These are phyloP conservation scores for Colletotrichum shisoi DNA, from an alignment of 2,329 filamentous ascomycete genomes.

Conservation along the genomic window DNA sequence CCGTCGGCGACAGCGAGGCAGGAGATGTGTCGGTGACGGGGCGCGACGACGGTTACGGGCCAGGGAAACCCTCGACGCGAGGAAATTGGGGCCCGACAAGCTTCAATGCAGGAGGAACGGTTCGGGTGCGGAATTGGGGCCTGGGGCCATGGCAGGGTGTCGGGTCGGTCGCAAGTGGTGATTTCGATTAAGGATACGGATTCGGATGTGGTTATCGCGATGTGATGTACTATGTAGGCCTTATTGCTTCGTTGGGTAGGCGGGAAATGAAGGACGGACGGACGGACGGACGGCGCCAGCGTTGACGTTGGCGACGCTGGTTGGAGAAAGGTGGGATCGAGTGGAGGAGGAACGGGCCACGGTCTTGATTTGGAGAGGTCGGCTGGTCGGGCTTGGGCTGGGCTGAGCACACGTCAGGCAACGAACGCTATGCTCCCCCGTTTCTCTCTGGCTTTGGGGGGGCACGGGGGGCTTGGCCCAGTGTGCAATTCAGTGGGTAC, in stretches of 20 bases:
- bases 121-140: constrained; percentile 26
- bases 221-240: constrained; percentile 8
- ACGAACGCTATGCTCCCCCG: neutral
- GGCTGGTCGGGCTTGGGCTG: constrained; percentile 18
- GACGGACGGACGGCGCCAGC: constrained; percentile 24
- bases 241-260: constrained; percentile 28
- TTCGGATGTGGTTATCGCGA: constrained; percentile 31
- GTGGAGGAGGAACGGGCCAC: constrained; percentile 32
- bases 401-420: constrained; percentile 15
- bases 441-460: no score
- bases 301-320: constrained; percentile 36
- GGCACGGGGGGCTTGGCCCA: no score
- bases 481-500: neutral
- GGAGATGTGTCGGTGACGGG: constrained; percentile 31
- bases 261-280: constrained; percentile 34
- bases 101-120: constrained; percentile 32
- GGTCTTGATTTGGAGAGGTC: constrained; percentile 35
- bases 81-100: constrained; percentile 33
- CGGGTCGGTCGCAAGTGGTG: constrained; percentile 4
- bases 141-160: constrained; percentile 37
- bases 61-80: constrained; percentile 33
- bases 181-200: constrained; percentile 31
- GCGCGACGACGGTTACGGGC: constrained; percentile 28
- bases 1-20: constrained; percentile 17
- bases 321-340: constrained; percentile 26